Evolutionary conservation across 1,284 basidiomycete species (phyloP), one percentile per base, ranked within the genome.

Genomic region (Trichosporon sp.): DNA sequence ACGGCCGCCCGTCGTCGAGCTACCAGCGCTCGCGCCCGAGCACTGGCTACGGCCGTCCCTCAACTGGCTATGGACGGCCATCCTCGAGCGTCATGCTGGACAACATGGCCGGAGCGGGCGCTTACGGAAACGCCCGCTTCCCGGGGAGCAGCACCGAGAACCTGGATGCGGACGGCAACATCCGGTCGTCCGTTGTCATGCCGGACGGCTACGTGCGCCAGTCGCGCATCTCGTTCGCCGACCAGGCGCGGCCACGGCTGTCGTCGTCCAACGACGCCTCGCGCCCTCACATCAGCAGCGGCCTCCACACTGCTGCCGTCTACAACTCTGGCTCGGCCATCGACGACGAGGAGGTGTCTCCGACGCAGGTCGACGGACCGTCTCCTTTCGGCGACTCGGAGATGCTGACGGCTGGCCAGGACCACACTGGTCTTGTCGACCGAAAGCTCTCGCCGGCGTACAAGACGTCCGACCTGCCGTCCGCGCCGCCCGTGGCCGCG

Each of bases 301-400:
- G 40, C 73, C 79, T 66, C 89, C 67, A 68, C 61, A 76, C 72
- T 43, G 75, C 66, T 80, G 76, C 84, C 8, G 82, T 77, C 4
- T 85, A 86, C 51, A 81, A 75, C 26, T 74, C 74, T 38, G 79
- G 76, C 31, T 80, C 79, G 8, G 80, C 79, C 7, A 70, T 81
- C 38, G 79, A 79, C 38, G 82, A 84, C 63, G 74, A 80, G 48
- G 74, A 78, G 68, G 76, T 90, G 71, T 90, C 88, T 11, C 92
- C 92, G 8, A 88, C 88, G 2, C 92, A 94, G 80, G 85, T 88
- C 0, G 81, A 84, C 35, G 92, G 92, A 43, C 87, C 92, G 3
- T 76, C 89, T 65, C 86, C 88, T 6, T 86, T 93, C 65, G 89
- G 87, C 3, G 83, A 88, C 0, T 90, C 91, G 48, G 91, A 91